Evolutionary conservation across 345 rosid species (phyloP).

Genomic region (Atalantia buxifolia): DNA sequence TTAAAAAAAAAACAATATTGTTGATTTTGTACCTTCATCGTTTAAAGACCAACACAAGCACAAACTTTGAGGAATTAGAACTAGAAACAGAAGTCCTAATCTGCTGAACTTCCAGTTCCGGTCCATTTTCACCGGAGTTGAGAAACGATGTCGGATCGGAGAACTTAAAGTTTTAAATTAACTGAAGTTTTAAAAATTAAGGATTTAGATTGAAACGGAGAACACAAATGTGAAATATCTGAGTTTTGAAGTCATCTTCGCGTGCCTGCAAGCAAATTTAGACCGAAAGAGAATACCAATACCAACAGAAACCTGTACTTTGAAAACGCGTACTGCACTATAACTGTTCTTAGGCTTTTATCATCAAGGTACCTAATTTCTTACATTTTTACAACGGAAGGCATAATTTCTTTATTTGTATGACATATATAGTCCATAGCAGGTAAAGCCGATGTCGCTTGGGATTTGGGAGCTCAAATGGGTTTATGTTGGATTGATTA

Average conservation of each 20-base stretch:
- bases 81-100: constrained; percentile 16
- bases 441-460: no score
- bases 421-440: not conserved
- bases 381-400: no score
- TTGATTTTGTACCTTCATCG: constrained; percentile 46
- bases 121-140: constrained; percentile 18
- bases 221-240: not conserved
- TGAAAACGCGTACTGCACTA: constrained; percentile 11
- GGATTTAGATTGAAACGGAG: not conserved
- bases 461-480: no score
- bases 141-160: not conserved
- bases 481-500: no score
- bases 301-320: not conserved
- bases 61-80: constrained; percentile 30
- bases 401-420: not conserved
- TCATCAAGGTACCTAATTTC: not conserved
- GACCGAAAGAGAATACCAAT: not conserved
- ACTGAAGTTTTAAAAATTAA: not conserved
- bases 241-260: not conserved
- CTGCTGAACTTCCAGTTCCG: constrained; percentile 29
- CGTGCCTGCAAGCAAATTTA: not conserved
- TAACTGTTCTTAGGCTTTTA: not conserved
- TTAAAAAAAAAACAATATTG: not conserved
- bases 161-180: not conserved
- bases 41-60: constrained; percentile 44